Evolutionary conservation across 805 yeast genomes (phyloP), one percentile per base, ranked within the genome.

Genomic region (Pichia ethanolica): DNA sequence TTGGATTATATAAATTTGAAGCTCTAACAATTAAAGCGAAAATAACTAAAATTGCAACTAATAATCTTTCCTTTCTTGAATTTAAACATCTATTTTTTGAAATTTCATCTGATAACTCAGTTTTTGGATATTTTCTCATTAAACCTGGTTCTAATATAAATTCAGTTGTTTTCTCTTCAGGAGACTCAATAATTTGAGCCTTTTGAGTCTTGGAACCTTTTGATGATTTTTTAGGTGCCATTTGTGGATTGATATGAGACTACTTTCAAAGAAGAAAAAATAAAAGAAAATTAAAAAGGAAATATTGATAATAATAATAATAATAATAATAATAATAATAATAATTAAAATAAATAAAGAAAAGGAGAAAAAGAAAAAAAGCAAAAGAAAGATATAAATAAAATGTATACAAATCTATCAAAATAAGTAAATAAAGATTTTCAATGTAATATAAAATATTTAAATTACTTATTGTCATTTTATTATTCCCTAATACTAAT

Each of bases 11-110:
- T 51, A 93, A 71, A 47, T 75, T 70, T 56, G 73, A 70, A 47
- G 85, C 71, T 57, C 99, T 80, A 45, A 88, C 76, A 43, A 66
- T 59, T 11, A 73, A 53, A 0, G 96, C 77, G 36, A 82, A 57
- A 12, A 56, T 34, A 5, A 61, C 54, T 47, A 87, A 68, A 13
- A 70, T 61, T 3, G 58, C 63, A 7, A 78, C 53, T n/a, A 73
- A 53, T 0, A 70, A 5, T 46, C 67, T 68, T 56, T 81, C 86
- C 33, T 62, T 60, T 4, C 47, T 10, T 1, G 71, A 52, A 7
- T 59, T 56, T n/a, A 68, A 64, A 1, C 73, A 57, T 60, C 86
- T 77, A 44, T 70, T 57, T 5, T 64, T 62, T 25, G 68, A 53
- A 27, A 76, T 59, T 7, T 66, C 56, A 2, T 66, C 64, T 1